Conservation (phyloP, 73 alveolate genomes). For the Paramecium octaurelia region DNA sequence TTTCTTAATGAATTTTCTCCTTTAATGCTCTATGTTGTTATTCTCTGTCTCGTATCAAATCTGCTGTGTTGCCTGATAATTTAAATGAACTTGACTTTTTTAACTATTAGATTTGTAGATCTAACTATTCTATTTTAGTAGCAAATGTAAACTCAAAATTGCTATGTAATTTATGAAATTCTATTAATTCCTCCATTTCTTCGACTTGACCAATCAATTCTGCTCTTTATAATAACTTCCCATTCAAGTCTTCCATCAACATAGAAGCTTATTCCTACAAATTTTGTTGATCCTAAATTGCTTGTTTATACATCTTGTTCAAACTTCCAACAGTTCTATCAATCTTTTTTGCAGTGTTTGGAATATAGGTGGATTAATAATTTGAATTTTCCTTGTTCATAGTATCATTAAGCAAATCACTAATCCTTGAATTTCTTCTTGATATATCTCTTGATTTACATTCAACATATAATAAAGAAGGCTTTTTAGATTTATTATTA, state of each 20-base stretch:
- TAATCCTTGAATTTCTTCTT: constrained; percentile 6
- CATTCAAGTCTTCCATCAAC: constrained; percentile 43
- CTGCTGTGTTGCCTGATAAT: background rate
- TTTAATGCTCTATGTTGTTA: background rate
- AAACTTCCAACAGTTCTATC: constrained; percentile 35
- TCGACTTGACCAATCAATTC: constrained; percentile 23
- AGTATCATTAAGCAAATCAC: constrained; percentile 4
- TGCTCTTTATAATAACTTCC: constrained; percentile 40
- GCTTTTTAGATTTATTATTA: background rate
- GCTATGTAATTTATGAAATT: background rate
- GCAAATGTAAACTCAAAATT: background rate
- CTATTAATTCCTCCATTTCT: constrained; percentile 33
- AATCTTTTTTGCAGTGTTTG: background rate
- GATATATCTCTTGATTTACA: constrained; percentile 11
- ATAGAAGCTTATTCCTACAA: background rate
- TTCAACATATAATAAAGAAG: background rate
- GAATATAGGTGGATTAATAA: background rate
- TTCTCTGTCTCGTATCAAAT: constrained; percentile 17
- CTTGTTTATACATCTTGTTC: constrained; percentile 11
- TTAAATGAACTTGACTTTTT: background rate
- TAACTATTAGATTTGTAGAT: background rate
- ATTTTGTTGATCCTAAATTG: background rate
- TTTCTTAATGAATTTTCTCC: background rate
- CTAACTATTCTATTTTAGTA: background rate
- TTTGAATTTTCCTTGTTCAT: constrained; percentile 28